Percentiles rank a stretch among this genome's conserved stretches.
phyloP scores from a whole-genome alignment of 2,329 filamentous ascomycete genomes.

The Blastomyces percursus region DNA sequence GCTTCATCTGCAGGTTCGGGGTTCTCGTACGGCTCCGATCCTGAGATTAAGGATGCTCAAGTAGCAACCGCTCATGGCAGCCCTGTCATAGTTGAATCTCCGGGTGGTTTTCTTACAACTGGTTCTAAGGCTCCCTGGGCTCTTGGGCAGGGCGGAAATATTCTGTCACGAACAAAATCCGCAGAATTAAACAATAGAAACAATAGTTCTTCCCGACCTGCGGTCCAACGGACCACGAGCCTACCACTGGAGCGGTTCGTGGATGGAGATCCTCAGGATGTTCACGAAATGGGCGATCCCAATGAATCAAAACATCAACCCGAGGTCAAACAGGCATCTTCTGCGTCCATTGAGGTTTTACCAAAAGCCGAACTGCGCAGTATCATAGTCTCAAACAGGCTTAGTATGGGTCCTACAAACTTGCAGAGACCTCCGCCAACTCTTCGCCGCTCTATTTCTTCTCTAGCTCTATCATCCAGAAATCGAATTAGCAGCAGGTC shows the following conservation, averaged over 20 bases:
- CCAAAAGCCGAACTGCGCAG: conserved; percentile 15
- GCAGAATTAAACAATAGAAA: conserved; percentile 16
- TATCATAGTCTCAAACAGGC: conserved; percentile 4
- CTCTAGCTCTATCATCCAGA: conserved; percentile 5
- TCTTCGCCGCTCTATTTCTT: conserved; percentile 10
- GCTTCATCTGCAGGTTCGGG: conserved; percentile 21
- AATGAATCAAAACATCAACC: conserved; percentile 11
- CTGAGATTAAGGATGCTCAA: conserved; percentile 19
- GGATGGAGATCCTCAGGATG: conserved; percentile 26
- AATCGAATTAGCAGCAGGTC: conserved; percentile 1
- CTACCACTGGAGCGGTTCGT: conserved; percentile 12
- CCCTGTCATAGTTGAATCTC: conserved; percentile 18
- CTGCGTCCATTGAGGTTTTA: conserved; percentile 19
- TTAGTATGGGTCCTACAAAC: not conserved
- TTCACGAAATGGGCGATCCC: conserved; percentile 16
- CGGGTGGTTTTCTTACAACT: conserved; percentile 18
- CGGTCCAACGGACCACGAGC: conserved; percentile 15
- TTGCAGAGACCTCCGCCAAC: conserved; percentile 1
- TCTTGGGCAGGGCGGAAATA: conserved; percentile 17
- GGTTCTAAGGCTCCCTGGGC: conserved; percentile 17
- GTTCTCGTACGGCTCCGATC: conserved; percentile 15
- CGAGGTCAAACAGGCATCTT: conserved; percentile 15
- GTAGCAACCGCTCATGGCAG: conserved; percentile 17
- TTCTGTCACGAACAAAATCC: conserved; percentile 8
- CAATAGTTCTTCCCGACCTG: conserved; percentile 15